Percentiles rank a stretch among this genome's conserved stretches.
Evolutionary conservation across 202 grass and related monocot genomes (phyloP).

Genomic region (Eragrostis tef): DNA sequence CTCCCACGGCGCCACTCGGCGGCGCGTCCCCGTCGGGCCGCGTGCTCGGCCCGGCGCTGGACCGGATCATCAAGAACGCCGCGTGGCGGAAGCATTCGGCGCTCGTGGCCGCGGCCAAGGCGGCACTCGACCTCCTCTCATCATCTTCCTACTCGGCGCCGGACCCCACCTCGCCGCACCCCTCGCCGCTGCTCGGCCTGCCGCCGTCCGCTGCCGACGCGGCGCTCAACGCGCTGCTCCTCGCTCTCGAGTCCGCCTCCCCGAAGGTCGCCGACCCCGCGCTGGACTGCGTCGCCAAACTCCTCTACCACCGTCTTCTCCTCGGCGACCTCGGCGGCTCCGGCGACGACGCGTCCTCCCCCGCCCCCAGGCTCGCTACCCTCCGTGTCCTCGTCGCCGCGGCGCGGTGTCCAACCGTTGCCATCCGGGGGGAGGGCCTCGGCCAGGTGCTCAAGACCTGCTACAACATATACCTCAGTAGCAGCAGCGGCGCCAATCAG

Average conservation of each 20-base stretch:
- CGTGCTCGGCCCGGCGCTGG: conserved; percentile 81
- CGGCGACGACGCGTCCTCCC: conserved; percentile 18
- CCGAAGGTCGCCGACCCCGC: conserved; percentile 80
- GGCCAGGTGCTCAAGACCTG: conserved; percentile 75
- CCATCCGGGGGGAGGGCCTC: conserved; percentile 68
- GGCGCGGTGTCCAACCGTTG: conserved; percentile 55
- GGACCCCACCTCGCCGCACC: conserved; percentile 55
- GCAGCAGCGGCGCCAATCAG: conserved; percentile 74
- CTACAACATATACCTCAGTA: conserved; percentile 91
- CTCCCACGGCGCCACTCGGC: conserved; percentile 60
- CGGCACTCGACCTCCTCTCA: conserved; percentile 77
- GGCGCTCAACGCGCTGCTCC: conserved; percentile 58
- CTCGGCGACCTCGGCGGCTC: conserved; percentile 48
- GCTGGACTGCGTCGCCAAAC: conserved; percentile 68
- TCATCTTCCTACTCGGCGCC: conserved; percentile 50
- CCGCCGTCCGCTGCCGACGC: conserved; percentile 62
- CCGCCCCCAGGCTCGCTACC: conserved; percentile 54
- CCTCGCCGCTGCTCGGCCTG: conserved; percentile 55
- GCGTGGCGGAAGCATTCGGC: conserved; percentile 89
- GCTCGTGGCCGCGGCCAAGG: conserved; percentile 80
- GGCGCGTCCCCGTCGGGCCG: conserved; percentile 76
- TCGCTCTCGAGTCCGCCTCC: conserved; percentile 66
- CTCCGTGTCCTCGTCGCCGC: conserved; percentile 74
- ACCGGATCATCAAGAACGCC: conserved; percentile 97
- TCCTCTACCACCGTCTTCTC: conserved; percentile 70